These are phyloP conservation scores for Xylaria curta DNA, from an alignment of 495 filamentous ascomycete genomes.

Conservation along the genomic window DNA sequence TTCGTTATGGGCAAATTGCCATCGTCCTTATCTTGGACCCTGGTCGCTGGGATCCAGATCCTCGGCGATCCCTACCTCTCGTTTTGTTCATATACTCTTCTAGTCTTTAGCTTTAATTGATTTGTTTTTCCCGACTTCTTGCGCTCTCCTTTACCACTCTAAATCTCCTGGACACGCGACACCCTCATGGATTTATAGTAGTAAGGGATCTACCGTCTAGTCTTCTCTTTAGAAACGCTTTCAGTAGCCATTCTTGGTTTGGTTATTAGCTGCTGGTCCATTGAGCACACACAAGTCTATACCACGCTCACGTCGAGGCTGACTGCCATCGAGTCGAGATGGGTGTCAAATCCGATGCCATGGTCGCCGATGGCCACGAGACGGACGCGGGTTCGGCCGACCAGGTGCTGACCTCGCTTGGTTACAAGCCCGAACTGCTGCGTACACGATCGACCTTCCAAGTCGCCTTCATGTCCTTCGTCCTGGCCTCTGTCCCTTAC, in stretches of 20 bases:
- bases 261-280: neutral
- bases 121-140: neutral
- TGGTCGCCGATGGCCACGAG: constrained; percentile 24
- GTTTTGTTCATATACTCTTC: constrained; percentile 4
- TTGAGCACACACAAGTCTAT: neutral
- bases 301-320: neutral
- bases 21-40: constrained; percentile 9
- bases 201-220: neutral
- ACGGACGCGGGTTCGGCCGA: constrained; percentile 44
- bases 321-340: constrained; percentile 6
- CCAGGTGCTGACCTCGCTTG: constrained; percentile 56
- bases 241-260: neutral
- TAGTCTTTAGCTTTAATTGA: neutral
- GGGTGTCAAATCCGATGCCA: constrained; percentile 9
- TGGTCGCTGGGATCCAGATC: constrained; percentile 10
- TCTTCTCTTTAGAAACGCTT: constrained; percentile 1
- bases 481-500: constrained; percentile 64
- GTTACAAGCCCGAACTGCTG: constrained; percentile 58
- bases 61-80: constrained; percentile 17
- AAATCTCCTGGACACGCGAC: neutral
- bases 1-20: constrained; percentile 3
- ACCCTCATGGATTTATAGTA: constrained; percentile 14
- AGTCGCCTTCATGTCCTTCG: constrained; percentile 65
- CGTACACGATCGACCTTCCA: constrained; percentile 61
- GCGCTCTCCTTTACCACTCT: neutral